phyloP scores from a whole-genome alignment of 225 moss, liverwort and hornwort genomes.

The Polytrichum commune region DNA sequence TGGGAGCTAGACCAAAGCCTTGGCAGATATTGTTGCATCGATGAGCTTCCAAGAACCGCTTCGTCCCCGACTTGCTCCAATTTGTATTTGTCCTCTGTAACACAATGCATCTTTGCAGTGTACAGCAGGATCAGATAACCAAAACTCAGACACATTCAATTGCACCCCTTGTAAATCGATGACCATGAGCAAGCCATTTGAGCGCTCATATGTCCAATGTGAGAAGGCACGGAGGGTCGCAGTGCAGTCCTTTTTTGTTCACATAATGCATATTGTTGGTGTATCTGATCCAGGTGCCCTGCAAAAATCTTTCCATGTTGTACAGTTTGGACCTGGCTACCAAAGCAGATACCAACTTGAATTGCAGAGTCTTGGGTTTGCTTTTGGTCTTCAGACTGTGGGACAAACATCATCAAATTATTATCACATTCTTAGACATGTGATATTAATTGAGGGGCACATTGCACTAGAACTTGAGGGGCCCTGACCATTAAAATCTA shows the following conservation, averaged over 20 bases:
- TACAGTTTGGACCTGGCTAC: neutral
- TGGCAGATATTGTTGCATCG: constrained; percentile 8
- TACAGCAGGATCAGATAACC: constrained; percentile 57
- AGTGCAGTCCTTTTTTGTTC: constrained; percentile 49
- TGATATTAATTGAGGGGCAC: too few species aligned
- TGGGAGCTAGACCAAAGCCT: neutral
- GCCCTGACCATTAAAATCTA: too few species aligned
- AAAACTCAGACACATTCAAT: constrained; percentile 31
- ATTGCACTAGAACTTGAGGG: too few species aligned
- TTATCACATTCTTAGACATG: too few species aligned
- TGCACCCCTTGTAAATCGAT: constrained; percentile 57
- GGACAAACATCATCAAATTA: neutral
- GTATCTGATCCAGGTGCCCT: constrained; percentile 53
- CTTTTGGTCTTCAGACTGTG: neutral
- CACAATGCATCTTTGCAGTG: constrained; percentile 55
- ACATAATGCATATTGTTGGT: constrained; percentile 50
- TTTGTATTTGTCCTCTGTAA: constrained; percentile 6
- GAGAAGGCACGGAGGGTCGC: constrained; percentile 56
- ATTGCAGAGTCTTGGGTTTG: neutral
- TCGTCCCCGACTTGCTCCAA: neutral
- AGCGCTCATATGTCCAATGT: constrained; percentile 57
- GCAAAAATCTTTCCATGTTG: constrained; percentile 27
- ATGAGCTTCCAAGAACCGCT: constrained; percentile 3
- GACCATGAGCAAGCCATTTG: constrained; percentile 47
- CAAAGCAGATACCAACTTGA: constrained; percentile 2